Evolutionary conservation across 164 flowering plant genomes (phyloP).

Genomic region (grape (Vitis vinifera)): ASM3070453v1 NC_081807.1:384501-385000

Average conservation of each 20-base stretch:
- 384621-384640: too few species aligned
- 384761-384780: background rate
- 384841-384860: constrained; percentile 1
- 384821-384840: background rate
- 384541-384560: too few species aligned
- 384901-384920: background rate
- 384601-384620: too few species aligned
- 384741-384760: constrained; percentile 7
- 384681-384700: constrained; percentile 16
- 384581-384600: too few species aligned
- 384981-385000: constrained; percentile 1
- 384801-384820: background rate
- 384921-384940: background rate
- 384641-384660: constrained; percentile 9
- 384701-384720: constrained; percentile 3
- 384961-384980: constrained; percentile 11
- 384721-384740: background rate
- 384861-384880: constrained; percentile 1
- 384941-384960: background rate
- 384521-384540: too few species aligned
- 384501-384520: too few species aligned
- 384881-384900: too few species aligned
- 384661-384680: constrained; percentile 7
- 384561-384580: too few species aligned
- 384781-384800: background rate